Conservation (phyloP, 495 filamentous ascomycete genomes). For the Aspergillus sparsus region DNA sequence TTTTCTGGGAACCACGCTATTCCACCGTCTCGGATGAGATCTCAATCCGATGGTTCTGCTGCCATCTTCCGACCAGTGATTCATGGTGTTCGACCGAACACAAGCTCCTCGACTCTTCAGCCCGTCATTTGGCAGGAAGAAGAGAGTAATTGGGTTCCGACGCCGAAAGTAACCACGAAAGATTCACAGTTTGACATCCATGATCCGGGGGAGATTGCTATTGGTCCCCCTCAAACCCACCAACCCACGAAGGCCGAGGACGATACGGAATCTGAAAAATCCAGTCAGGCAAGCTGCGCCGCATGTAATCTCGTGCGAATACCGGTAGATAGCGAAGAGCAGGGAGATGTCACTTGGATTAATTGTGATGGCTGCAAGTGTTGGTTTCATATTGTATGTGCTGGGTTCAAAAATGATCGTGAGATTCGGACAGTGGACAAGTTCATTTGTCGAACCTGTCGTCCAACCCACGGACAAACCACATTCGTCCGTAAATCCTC, state of each 20-base stretch:
- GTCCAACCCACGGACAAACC: slow-evolving; percentile 61
- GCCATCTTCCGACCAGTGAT: slow-evolving; percentile 43
- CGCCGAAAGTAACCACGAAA: slow-evolving; percentile 12
- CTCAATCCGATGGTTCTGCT: slow-evolving; percentile 49
- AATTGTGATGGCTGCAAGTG: slow-evolving; percentile 73
- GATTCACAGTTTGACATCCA: slow-evolving; percentile 15
- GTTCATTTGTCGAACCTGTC: slow-evolving; percentile 65
- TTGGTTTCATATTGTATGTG: slow-evolving; percentile 75
- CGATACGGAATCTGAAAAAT: slow-evolving; percentile 25
- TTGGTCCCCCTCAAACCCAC: slow-evolving; percentile 12
- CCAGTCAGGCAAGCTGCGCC: slow-evolving; percentile 50
- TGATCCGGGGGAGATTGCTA: slow-evolving; percentile 1
- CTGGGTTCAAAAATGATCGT: slow-evolving; percentile 68
- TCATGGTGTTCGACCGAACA: slow-evolving; percentile 42
- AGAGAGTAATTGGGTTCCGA: slow-evolving; percentile 23
- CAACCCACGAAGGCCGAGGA: slow-evolving; percentile 36
- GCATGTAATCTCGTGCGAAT: slow-evolving; percentile 53
- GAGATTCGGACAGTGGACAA: slow-evolving; percentile 73
- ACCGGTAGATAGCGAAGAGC: slow-evolving; percentile 46
- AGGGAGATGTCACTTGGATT: slow-evolving; percentile 65
- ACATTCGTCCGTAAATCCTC: slow-evolving; percentile 65
- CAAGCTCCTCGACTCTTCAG: slow-evolving; percentile 43
- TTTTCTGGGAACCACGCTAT: slow-evolving; percentile 19
- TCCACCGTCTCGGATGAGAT: slow-evolving; percentile 44
- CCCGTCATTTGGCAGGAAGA: slow-evolving; percentile 45